Percentiles rank a stretch among this genome's conserved stretches.
These are phyloP conservation scores for Arxiozyma heterogenica DNA, from an alignment of 1,139 yeast genomes.

Conservation along the genomic window DNA sequence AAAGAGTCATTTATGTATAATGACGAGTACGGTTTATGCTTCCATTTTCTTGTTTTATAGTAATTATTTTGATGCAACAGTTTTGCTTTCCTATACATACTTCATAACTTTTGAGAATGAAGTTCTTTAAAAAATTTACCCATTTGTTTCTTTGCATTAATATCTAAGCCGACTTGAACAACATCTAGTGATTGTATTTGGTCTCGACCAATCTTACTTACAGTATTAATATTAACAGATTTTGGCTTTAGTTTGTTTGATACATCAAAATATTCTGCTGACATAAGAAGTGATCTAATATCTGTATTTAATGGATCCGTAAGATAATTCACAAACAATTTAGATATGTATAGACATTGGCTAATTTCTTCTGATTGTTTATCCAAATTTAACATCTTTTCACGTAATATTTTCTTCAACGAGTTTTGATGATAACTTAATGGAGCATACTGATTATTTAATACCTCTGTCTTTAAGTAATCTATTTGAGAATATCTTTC, in stretches of 20 bases:
- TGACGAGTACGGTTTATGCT: too few species aligned
- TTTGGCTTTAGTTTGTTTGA: neutral
- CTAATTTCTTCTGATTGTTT: slow-evolving; percentile 11
- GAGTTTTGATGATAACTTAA: slow-evolving; percentile 18
- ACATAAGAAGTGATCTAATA: neutral
- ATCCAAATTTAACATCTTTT: slow-evolving; percentile 12
- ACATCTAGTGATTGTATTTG: slow-evolving; percentile 16
- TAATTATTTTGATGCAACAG: too few species aligned
- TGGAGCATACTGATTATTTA: slow-evolving; percentile 10
- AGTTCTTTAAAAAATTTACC: slow-evolving; percentile 20
- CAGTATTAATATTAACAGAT: neutral
- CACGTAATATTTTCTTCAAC: slow-evolving; percentile 17
- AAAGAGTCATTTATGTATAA: too few species aligned
- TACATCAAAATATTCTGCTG: neutral
- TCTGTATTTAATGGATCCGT: slow-evolving; percentile 1
- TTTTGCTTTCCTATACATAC: neutral
- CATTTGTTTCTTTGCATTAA: slow-evolving; percentile 22
- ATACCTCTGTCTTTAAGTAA: slow-evolving; percentile 6
- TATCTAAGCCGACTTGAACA: slow-evolving; percentile 20
- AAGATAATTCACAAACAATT: slow-evolving; percentile 7
- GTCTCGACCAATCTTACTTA: neutral
- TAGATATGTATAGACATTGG: slow-evolving; percentile 16
- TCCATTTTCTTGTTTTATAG: neutral
- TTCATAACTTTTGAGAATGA: neutral
- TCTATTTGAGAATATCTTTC: slow-evolving; percentile 11